Percentiles rank a stretch among this genome's conserved stretches.
These are phyloP conservation scores for Fagopyrum esculentum DNA, from an alignment of 148 eudicot species.

Conservation along the genomic window DNA sequence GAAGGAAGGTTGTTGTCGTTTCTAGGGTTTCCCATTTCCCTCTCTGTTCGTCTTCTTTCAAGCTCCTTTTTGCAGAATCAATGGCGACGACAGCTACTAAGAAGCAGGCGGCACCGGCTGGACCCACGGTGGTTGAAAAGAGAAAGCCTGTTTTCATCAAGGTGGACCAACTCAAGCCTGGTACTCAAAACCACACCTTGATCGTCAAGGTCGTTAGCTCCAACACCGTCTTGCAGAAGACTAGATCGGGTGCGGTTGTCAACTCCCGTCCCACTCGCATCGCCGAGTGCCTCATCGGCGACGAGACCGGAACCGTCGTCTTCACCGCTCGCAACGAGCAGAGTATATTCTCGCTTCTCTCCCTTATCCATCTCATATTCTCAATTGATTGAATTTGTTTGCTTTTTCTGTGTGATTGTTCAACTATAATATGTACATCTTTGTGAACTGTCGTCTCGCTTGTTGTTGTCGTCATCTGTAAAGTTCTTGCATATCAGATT, in stretches of 20 bases:
- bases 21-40: background rate
- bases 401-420: background rate
- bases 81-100: slow-evolving; percentile 10
- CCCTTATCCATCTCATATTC: background rate
- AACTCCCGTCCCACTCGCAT: slow-evolving; percentile 31
- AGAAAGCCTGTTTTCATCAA: slow-evolving; percentile 44
- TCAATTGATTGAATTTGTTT: slow-evolving; percentile 1
- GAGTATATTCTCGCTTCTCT: slow-evolving; percentile 22
- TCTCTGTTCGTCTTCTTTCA: slow-evolving; percentile 1
- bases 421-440: background rate
- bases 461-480: background rate
- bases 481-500: background rate
- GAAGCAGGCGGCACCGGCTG: slow-evolving; percentile 6
- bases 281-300: slow-evolving; percentile 45
- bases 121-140: slow-evolving; percentile 1
- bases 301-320: slow-evolving; percentile 39
- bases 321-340: slow-evolving; percentile 56
- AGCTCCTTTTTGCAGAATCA: background rate
- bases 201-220: slow-evolving; percentile 31
- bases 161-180: slow-evolving; percentile 34
- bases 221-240: slow-evolving; percentile 24
- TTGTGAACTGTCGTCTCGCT: background rate
- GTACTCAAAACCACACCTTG: slow-evolving; percentile 28
- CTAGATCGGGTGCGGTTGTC: slow-evolving; percentile 19
- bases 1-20: background rate